Evolutionary conservation across 345 rosid genomes (phyloP).

Genomic region (Excoecaria agallocha): DNA sequence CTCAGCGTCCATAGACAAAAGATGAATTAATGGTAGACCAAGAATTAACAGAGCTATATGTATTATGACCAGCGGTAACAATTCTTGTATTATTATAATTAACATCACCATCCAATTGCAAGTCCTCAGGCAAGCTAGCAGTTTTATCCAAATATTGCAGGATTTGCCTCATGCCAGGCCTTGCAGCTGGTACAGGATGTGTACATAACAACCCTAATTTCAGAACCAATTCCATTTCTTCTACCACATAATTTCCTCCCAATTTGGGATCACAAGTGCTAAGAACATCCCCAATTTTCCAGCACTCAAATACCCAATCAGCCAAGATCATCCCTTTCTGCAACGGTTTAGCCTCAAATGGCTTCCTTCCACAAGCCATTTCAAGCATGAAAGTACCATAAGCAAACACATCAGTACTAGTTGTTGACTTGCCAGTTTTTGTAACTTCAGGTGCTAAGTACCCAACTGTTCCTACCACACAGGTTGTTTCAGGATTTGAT

Average conservation of each 20-base stretch:
- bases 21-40: background rate
- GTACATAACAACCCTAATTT: conserved; percentile 14
- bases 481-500: conserved; percentile 17
- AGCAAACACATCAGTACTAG: conserved; percentile 20
- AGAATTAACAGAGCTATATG: background rate
- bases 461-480: conserved; percentile 18
- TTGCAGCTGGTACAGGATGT: conserved; percentile 1
- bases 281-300: conserved; percentile 15
- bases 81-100: background rate
- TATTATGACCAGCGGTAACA: background rate
- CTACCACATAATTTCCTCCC: conserved; percentile 2
- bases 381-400: conserved; percentile 22
- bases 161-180: conserved; percentile 23
- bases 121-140: conserved; percentile 13
- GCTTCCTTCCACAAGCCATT: conserved; percentile 19
- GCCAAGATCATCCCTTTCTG: conserved; percentile 8
- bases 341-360: background rate
- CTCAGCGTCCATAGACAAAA: conserved; percentile 3
- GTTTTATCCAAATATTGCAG: conserved; percentile 14
- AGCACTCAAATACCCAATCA: conserved; percentile 15
- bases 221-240: conserved; percentile 20
- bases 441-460: conserved; percentile 17
- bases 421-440: conserved; percentile 11
- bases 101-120: background rate
- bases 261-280: conserved; percentile 12